Base-by-base conservation (phyloP, 306 rosid genomes). In the Vigna radiata region DNA sequence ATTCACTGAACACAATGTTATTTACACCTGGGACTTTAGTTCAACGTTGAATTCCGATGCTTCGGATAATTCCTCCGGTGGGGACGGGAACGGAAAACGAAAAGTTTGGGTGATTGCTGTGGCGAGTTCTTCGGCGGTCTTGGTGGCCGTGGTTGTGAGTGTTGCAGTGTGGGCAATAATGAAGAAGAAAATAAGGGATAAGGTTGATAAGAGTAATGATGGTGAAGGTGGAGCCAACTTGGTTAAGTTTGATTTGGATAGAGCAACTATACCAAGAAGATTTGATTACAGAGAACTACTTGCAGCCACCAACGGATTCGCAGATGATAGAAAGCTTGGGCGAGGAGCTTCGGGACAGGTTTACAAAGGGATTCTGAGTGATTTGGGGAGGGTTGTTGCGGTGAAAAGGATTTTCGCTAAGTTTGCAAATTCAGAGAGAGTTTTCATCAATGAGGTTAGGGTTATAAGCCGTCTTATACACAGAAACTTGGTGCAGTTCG, bases 301-400 rank as follows among this genome's bases (percentile, higher is more conserved):
- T 12, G 64, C 65, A 10, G 87, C 89, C 16, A 84, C 90, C 12
- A 33, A 83, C 18, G 82, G 68, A 1, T 86, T 89, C 14, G 82
- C 82, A 2, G 52, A 78, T 2, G 73, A 75, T n/a, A 80, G 61
- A 27, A 77, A 31, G 86, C 83, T 89, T 3, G 90, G 92, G n/a
- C 44, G 44, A 62, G 92, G 88, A 77, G 88, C 83, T 1, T 86
- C 86, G 2, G 87, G 91, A 29, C 81, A 74, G 18, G 91, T 86
- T 49, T 88, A 79, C 80, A 70, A 39, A 74, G 90, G 87, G 39
- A 16, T 68, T 12, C n/a, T 82, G 50, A 65, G 23, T 11, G 12
- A 59, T 60, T 8, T 77, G 7, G 78, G 77, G n/a, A 70, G 76
- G 13, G 50, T 41, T 3, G 87, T 88, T 18, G 90, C 86, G 1